Evolutionary conservation across 2,329 filamentous ascomycete species (phyloP), one percentile per base, ranked within the genome.

Genomic region (Trichoderma aggressivum): DNA sequence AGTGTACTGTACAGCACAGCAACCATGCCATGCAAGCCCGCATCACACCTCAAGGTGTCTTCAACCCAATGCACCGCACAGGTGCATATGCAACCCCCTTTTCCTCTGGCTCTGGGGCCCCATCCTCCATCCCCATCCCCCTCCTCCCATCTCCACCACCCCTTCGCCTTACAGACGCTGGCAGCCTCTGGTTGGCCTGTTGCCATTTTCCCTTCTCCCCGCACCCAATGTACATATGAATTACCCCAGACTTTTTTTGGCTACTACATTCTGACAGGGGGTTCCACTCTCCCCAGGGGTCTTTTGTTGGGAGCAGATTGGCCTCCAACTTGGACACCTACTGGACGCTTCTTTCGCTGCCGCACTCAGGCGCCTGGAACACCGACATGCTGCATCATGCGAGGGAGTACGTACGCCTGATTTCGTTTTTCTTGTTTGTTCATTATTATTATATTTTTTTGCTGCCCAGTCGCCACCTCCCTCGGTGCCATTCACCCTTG

Each of bases 231-330:
- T 50, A n/a, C n/a, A n/a, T n/a, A 53, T 53, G 28, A 50, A 61
- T 69, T 69, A 69, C 65, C 65, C 65, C 65, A 69, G 56, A 69
- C 65, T 61, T 60, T 43, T 69, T 30, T 69, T 30, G 56, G 65
- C 55, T 69, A 39, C 65, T n/a, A n/a, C n/a, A n/a, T 61, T 69
- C 65, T 61, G 55, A 61, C 65, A 32, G 32, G 55, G 55, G 43
- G 65, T 56, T 59, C 65, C 65, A 69, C 65, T 60, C 36, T 28
- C 32, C 30, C 30, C 65, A 53, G 56, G 56, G 65, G 65, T 58
- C 65, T 69, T 69, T 69, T 69, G 65, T 69, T 69, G 56, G 65
- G 65, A 47, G 30, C 39, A 61, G 58, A 60, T 32, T 32, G n/a
- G 39, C 39, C 36, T 28, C 26, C 3, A 5, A 3, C 26, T 32